These are phyloP conservation scores for Rhizophagus prolifer DNA, from an alignment of 192 early-diverging fungal species.

Conservation along the genomic window DNA sequence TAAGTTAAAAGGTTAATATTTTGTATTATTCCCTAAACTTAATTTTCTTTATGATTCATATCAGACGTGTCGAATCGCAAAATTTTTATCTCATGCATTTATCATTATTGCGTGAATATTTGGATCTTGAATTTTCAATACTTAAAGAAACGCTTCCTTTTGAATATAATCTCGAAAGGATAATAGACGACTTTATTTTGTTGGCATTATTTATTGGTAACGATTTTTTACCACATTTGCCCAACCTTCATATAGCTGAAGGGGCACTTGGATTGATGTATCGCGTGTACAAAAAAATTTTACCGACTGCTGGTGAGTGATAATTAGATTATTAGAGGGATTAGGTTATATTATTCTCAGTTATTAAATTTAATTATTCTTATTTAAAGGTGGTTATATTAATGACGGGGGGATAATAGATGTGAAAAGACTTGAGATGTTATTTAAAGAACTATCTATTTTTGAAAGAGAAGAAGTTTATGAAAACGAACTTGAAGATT, in stretches of 20 bases:
- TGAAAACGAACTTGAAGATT: slow-evolving; percentile 47
- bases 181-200: slow-evolving; percentile 95
- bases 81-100: slow-evolving; percentile 82
- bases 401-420: slow-evolving; percentile 78
- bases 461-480: slow-evolving; percentile 52
- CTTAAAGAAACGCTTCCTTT: slow-evolving; percentile 56
- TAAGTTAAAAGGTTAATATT: background rate
- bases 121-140: slow-evolving; percentile 81
- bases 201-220: slow-evolving; percentile 96
- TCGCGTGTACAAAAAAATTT: slow-evolving; percentile 62
- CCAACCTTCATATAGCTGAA: slow-evolving; percentile 91
- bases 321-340: background rate
- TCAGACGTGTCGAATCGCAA: slow-evolving; percentile 49
- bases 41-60: background rate
- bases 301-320: slow-evolving; percentile 42
- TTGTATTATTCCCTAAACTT: background rate
- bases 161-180: slow-evolving; percentile 83
- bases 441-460: slow-evolving; percentile 62
- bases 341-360: background rate
- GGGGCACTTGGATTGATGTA: slow-evolving; percentile 78
- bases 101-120: slow-evolving; percentile 86
- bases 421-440: slow-evolving; percentile 56
- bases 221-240: slow-evolving; percentile 95
- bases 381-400: slow-evolving; percentile 76
- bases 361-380: slow-evolving; percentile 38